Evolutionary conservation across 768 basidiomycete genomes (phyloP).

Genomic region (Panaeolus cyanescens): DNA sequence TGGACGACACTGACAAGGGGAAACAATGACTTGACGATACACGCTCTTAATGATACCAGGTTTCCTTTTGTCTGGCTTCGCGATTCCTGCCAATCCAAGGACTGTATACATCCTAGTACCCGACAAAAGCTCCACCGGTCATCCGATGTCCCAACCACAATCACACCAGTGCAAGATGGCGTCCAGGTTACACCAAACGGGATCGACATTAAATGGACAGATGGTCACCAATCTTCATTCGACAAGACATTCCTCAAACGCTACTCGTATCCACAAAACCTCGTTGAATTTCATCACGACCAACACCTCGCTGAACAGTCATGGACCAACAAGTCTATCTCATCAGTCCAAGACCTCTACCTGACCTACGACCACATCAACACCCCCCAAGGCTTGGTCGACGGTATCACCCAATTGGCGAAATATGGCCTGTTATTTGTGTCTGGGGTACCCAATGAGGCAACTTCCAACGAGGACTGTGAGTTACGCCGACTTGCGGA

Average conservation of each 20-base stretch:
- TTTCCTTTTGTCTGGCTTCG: constrained; percentile 81
- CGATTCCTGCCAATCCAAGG: constrained; percentile 76
- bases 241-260: constrained; percentile 46
- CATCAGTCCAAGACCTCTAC: constrained; percentile 45
- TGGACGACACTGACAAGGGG: constrained; percentile 31
- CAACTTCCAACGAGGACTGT: constrained; percentile 62
- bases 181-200: constrained; percentile 44
- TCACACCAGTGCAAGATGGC: constrained; percentile 44
- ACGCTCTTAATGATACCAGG: constrained; percentile 39
- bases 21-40: constrained; percentile 32
- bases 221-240: constrained; percentile 64
- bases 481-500: constrained; percentile 68
- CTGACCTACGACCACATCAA: constrained; percentile 55
- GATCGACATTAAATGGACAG: constrained; percentile 53
- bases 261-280: constrained; percentile 39
- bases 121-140: constrained; percentile 75
- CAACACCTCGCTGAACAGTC: constrained; percentile 34
- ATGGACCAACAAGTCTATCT: constrained; percentile 50
- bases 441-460: constrained; percentile 61
- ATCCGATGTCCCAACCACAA: constrained; percentile 59
- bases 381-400: constrained; percentile 46
- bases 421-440: constrained; percentile 76
- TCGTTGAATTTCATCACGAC: constrained; percentile 42
- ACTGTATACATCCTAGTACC: constrained; percentile 77
- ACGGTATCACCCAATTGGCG: constrained; percentile 70